Conservation (phyloP, 495 filamentous ascomycete genomes). For the Lepidopterella palustris region DNA sequence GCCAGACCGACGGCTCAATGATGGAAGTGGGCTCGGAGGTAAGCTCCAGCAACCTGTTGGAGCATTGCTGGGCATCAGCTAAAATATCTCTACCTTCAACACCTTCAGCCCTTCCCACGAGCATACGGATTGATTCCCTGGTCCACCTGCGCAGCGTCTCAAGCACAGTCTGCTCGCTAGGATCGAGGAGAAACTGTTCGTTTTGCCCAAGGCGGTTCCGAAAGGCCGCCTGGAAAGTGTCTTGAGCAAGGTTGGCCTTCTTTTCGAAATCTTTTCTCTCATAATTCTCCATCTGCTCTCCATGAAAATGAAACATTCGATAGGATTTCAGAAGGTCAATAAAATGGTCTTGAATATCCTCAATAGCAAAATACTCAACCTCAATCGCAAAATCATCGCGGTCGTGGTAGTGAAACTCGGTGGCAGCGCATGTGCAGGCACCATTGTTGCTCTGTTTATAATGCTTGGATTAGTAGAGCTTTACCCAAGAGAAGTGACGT, state of each 20-base stretch:
- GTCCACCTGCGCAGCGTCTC: slow-evolving; percentile 19
- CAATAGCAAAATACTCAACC: slow-evolving; percentile 33
- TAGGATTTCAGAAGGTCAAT: slow-evolving; percentile 33
- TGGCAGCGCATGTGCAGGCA: slow-evolving; percentile 41
- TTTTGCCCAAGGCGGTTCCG: slow-evolving; percentile 9
- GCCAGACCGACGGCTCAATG: slow-evolving; percentile 27
- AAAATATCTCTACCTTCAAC: slow-evolving; percentile 1
- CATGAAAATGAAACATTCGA: slow-evolving; percentile 27
- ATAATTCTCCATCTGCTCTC: slow-evolving; percentile 16
- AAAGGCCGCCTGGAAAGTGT: slow-evolving; percentile 29
- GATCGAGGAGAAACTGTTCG: slow-evolving; percentile 6
- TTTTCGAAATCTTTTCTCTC: slow-evolving; percentile 21
- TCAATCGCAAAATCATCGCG: slow-evolving; percentile 31
- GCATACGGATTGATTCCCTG: slow-evolving; percentile 2
- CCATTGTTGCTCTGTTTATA: slow-evolving; percentile 32
- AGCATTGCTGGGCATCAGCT: slow-evolving; percentile 21
- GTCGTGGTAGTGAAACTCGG: slow-evolving; percentile 39
- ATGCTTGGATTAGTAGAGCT: not conserved
- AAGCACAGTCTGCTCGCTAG: slow-evolving; percentile 15
- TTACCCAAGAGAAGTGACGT: not conserved
- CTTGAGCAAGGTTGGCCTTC: slow-evolving; percentile 28
- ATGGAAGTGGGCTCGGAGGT: slow-evolving; percentile 27
- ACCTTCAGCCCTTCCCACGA: not conserved
- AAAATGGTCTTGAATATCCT: slow-evolving; percentile 33
- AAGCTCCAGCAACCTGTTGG: slow-evolving; percentile 27